Evolutionary conservation across 1,139 yeast species (phyloP), one percentile per base, ranked within the genome.

Genomic region (Debaryomycetaceae sp.): DNA sequence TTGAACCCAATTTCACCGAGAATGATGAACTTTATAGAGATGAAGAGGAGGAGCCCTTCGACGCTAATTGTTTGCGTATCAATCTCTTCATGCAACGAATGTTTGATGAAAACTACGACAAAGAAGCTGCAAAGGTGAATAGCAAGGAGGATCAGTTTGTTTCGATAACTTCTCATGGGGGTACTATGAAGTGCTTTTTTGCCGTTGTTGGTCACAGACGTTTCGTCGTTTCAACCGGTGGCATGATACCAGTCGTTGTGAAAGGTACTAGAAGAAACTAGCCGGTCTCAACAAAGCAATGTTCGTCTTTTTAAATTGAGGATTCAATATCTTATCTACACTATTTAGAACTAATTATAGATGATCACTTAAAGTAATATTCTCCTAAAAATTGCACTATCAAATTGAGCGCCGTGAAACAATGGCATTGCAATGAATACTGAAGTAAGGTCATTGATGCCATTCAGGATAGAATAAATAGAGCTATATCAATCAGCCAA

Each of bases 161-260:
- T 24, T 77, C 77, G 39, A 67, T 79, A 13, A 81, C 88, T 0
- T 75, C 83, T 7, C 89, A 83, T 57, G 81, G 87, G 0, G 88
- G 87, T 1, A 76, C 81, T 6, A 81, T 82, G 24, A 60, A 83
- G 46, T 72, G 81, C n/a, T 68, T 83, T 38, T 61, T 83, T 24
- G 69, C 80, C n/a, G 86, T 78, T 2, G 55, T 75, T n/a, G 75
- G 75, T 2, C 88, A 83, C 57, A 61, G 85, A 43, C 67, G 66
- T 41, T 83, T 81, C 54, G 70, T 80, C 20, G 71, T 83, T 34
- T 75, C 80, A 9, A 81, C 87, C 0, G 88, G 87, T 0, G 87
- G 86, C 5, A 79, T 83, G 80, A 74, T 83, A 24, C 87, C 88
- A 1, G 70, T 82, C 14, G 73, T 83, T 17, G 74, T 83, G 7